These are phyloP conservation scores for Erythrophleum ivorense DNA, from an alignment of 331 rosid species.

Conservation along the genomic window DNA sequence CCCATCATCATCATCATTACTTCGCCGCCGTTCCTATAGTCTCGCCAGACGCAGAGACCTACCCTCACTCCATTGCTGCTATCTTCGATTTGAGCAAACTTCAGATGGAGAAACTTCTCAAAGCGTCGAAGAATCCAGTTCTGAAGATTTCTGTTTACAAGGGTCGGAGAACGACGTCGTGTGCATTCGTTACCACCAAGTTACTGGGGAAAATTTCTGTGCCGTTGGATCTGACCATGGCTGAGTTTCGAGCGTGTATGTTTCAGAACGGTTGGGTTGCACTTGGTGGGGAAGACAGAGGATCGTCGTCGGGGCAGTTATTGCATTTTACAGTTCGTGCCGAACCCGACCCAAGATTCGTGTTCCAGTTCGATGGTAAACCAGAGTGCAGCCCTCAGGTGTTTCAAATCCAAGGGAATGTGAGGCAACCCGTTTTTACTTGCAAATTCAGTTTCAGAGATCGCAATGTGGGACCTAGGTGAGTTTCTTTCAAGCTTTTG, in stretches of 20 bases:
- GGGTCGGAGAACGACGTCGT: conserved; percentile 44
- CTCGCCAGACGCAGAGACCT: conserved; percentile 24
- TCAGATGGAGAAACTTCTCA: conserved; percentile 51
- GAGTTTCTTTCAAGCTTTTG: conserved; percentile 2
- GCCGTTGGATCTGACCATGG: conserved; percentile 53
- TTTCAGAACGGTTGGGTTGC: conserved; percentile 73
- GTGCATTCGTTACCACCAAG: conserved; percentile 51
- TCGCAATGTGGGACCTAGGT: conserved; percentile 55
- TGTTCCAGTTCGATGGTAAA: conserved; percentile 78
- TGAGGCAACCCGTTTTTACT: conserved; percentile 77
- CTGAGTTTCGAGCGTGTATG: conserved; percentile 50
- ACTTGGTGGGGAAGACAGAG: conserved; percentile 35
- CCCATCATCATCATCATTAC: conserved; percentile 39
- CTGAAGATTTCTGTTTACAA: conserved; percentile 60
- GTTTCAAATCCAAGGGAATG: conserved; percentile 68
- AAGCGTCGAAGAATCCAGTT: conserved; percentile 38
- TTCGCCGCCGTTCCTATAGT: conserved; percentile 51
- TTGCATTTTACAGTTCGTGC: conserved; percentile 64
- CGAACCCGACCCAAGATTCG: conserved; percentile 78
- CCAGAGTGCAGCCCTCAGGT: conserved; percentile 90
- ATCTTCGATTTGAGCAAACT: conserved; percentile 63
- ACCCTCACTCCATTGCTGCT: conserved; percentile 57
- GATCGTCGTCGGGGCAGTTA: conserved; percentile 43
- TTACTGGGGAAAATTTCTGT: conserved; percentile 58
- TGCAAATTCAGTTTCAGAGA: conserved; percentile 84